Evolutionary conservation across 805 yeast species (phyloP), one percentile per base, ranked within the genome.

Genomic region (Metschnikowia cerradonensis): DNA sequence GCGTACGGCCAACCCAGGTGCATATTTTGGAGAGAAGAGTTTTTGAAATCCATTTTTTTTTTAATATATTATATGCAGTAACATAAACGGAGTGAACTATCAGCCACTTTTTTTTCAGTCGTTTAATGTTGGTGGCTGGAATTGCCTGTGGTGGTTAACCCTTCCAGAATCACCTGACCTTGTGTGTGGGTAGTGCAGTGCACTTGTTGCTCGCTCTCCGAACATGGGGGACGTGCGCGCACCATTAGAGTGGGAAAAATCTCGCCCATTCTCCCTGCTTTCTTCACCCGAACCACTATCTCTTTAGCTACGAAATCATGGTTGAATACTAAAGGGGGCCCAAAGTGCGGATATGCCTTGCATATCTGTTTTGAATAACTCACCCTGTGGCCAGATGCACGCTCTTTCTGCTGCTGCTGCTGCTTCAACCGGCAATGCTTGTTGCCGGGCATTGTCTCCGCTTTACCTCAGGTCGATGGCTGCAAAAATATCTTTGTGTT

Each of bases 1-100:
- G 67, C 42, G 48, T n/a, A 19, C 35, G n/a, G 31, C 15, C n/a
- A 7, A 5, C 10, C 6, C 2, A 5, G 15, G 34, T 26, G 43
- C 34, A 26, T 10, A 23, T 11, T 14, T 33, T 4, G 8, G 15
- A 15, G 14, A 3, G 30, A 23, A 26, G 30, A 13, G 26, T 20
- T 10, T 17, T 5, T 13, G 6, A 15, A 13, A 11, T 7, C 30
- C 11, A 11, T 5, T 19, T 13, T 36, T 17, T 36, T 17, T 3
- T 36, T 36, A 2, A 2, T 17, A 17, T 17, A 5, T 8, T 26
- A 4, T 26, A 1, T 33, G 8, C 35, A n/a, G n/a, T 33, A 5
- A 6, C 34, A 13, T 6, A 14, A 32, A 20, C 26, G 2, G 2
- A 23, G 3, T 35, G 20, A 23, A 23, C 8, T 23, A 7, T 23